These are phyloP conservation scores for Styphnolobium japonicum DNA, from an alignment of 306 rosid species.

Conservation along the genomic window DNA sequence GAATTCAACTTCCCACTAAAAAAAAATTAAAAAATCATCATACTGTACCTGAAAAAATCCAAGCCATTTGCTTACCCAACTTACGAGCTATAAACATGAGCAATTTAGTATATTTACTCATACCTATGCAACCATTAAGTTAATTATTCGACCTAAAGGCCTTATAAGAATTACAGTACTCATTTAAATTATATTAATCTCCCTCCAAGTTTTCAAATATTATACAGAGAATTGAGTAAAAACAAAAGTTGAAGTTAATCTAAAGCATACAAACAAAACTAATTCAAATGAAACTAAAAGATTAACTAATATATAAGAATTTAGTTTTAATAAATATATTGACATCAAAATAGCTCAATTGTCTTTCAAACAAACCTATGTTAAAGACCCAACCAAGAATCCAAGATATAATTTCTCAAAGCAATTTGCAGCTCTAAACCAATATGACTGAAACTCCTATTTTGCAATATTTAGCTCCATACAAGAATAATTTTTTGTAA, in stretches of 20 bases:
- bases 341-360: background rate
- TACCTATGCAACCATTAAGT: background rate
- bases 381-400: no score
- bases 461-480: no score
- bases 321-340: background rate
- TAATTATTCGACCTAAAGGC: background rate
- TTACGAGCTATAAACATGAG: background rate
- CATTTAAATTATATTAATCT: background rate
- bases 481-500: no score
- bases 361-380: background rate
- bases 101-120: background rate
- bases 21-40: background rate
- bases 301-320: background rate
- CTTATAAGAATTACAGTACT: background rate
- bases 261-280: no score
- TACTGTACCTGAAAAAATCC: background rate
- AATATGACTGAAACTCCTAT: no score
- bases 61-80: background rate
- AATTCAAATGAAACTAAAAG: background rate
- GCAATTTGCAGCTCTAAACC: no score
- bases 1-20: background rate
- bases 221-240: background rate
- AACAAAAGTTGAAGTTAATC: background rate
- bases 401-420: no score
- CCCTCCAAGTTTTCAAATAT: background rate